phyloP scores from a whole-genome alignment of 2,329 filamentous ascomycete genomes.

The Penicillium sclerotiorum region DNA sequence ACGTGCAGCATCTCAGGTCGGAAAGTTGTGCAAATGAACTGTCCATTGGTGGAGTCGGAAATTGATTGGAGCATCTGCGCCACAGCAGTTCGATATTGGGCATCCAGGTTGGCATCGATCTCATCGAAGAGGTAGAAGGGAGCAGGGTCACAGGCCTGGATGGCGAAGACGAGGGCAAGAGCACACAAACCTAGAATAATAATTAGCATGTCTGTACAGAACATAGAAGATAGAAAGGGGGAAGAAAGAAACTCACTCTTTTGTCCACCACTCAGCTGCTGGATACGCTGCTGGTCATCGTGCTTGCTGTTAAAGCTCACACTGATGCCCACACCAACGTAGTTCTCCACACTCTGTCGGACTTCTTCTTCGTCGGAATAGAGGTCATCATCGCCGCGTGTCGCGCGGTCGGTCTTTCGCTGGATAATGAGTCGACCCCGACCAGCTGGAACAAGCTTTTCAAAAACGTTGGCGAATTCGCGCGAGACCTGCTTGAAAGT shows the following conservation, averaged over 20 bases:
- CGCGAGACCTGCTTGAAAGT: constrained; percentile 97
- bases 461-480: constrained; percentile 91
- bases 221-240: background rate
- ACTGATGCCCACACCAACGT: constrained; percentile 92
- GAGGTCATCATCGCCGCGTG: constrained; percentile 66
- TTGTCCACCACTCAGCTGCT: constrained; percentile 94
- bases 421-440: constrained; percentile 92
- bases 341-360: constrained; percentile 76
- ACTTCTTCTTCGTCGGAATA: constrained; percentile 67
- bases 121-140: constrained; percentile 99
- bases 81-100: constrained; percentile 95
- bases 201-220: constrained; percentile 13
- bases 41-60: constrained; percentile 61
- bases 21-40: constrained; percentile 99
- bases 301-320: constrained; percentile 99
- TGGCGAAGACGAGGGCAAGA: constrained; percentile 97
- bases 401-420: constrained; percentile 75
- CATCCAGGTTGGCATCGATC: constrained; percentile 96
- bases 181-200: constrained; percentile 80
- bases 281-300: constrained; percentile 96
- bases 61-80: constrained; percentile 84
- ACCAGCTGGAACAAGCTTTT: constrained; percentile 90
- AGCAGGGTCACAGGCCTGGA: constrained; percentile 94
- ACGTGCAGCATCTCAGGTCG: constrained; percentile 93
- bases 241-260: constrained; percentile 71